Base-by-base conservation (phyloP, 495 filamentous ascomycete species). In the Lophium mytilinum region DNA sequence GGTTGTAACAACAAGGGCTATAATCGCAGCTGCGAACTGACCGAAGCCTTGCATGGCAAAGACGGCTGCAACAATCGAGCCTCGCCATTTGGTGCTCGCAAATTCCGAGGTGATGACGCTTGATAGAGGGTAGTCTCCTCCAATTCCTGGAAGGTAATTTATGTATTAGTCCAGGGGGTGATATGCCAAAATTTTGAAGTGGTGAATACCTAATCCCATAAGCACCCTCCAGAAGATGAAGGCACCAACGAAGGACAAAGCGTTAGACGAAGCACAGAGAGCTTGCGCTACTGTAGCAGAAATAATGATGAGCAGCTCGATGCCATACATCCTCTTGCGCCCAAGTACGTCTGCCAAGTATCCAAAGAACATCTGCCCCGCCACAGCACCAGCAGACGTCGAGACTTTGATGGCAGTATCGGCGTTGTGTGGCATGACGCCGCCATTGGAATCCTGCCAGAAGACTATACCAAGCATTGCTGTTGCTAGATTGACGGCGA, bases 151-250 rank as follows among this genome's bases (percentile, higher is more conserved):
- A 30, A 6, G 24, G 2, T 30, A 6, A 30, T 30, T 30, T 6
- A 30, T 2, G 6, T 30, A 30, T 30, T 30, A 30, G 24, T 30
- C 87, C 46, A 21, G 3, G 14, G 14, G 40, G n/a, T n/a, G n/a
- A n/a, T 6, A 30, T 30, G 24, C 24, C 24, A 30, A 30, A 6
- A 30, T 6, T 30, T 30, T 30, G 24, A 30, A 30, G 24, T 30
- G 24, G 24, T 30, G 24, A 30, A 30, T 30, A 30, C 24, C 68
- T 24, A 72, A 58, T 8, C 66, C 66, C 83, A 92, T 90, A 8
- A 94, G 66, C 0, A 94, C 80, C 69, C 90, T 83, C 88, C 89
- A 95, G 77, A 94, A 95, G 69, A 91, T 81, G 50, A 94, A 76
- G 53, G 90, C 60, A 52, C 89, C 90, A 45, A 85, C 75, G 52